A percentile compares a stretch with the other conserved stretches of the same genome.
Conservation (phyloP, 2,329 filamentous ascomycete species). For the Xylariaceae sp. region DNA sequence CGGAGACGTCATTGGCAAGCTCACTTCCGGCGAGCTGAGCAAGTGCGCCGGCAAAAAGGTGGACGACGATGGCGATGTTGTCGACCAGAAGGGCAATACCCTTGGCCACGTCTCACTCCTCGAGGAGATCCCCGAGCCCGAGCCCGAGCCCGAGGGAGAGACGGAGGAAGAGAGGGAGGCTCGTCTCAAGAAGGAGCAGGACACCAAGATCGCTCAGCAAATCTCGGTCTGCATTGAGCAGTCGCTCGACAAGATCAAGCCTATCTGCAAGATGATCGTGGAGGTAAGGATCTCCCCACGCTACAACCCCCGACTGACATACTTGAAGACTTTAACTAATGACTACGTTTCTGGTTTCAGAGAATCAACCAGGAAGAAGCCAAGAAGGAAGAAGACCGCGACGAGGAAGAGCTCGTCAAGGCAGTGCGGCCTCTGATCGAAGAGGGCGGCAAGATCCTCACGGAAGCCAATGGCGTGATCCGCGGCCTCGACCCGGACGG, state of each 20-base stretch:
- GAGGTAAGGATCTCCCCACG: constrained; percentile 49
- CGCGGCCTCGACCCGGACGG: constrained; percentile 87
- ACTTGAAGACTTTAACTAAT: constrained; percentile 22
- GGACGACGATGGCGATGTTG: constrained; percentile 65
- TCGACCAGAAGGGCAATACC: constrained; percentile 61
- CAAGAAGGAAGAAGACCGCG: constrained; percentile 77
- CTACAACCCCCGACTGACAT: background rate
- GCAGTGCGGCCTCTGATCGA: constrained; percentile 85
- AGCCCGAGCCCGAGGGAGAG: constrained; percentile 42
- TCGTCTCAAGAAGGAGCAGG: constrained; percentile 54
- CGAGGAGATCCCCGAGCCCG: constrained; percentile 48
- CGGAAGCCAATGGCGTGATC: constrained; percentile 80
- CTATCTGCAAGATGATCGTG: constrained; percentile 80
- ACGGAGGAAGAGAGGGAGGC: constrained; percentile 54
- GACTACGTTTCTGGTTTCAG: constrained; percentile 35
- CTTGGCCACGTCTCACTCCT: constrained; percentile 65
- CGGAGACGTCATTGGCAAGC: constrained; percentile 58
- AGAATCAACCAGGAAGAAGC: constrained; percentile 75
- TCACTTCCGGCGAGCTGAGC: constrained; percentile 61
- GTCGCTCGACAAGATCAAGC: constrained; percentile 76
- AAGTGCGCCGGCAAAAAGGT: constrained; percentile 64
- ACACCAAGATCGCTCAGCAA: constrained; percentile 71
- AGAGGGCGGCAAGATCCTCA: constrained; percentile 73
- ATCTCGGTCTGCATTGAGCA: constrained; percentile 69
- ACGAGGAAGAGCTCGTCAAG: constrained; percentile 83